Evolutionary conservation across 106 monocot genomes (phyloP).

Genomic region (Ottelia alismoides): DNA sequence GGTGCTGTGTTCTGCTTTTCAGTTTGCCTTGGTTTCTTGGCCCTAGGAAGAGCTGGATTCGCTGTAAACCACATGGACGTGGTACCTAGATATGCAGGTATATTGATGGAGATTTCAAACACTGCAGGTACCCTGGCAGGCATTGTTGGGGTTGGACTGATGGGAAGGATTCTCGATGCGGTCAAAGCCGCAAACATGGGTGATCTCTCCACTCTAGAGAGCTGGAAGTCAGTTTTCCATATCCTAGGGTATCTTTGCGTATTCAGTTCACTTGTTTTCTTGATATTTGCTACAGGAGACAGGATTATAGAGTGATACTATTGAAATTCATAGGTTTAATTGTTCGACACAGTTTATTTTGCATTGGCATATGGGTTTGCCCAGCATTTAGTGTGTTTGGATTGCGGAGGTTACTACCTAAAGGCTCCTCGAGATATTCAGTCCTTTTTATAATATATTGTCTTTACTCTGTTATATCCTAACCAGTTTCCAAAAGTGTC

Average conservation of each 20-base stretch:
- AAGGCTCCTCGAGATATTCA: too few species aligned
- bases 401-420: too few species aligned
- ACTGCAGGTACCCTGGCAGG: constrained; percentile 94
- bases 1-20: constrained; percentile 69
- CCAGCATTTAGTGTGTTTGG: too few species aligned
- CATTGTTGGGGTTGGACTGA: constrained; percentile 87
- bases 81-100: constrained; percentile 89
- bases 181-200: constrained; percentile 39
- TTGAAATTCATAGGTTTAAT: too few species aligned
- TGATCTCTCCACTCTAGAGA: constrained; percentile 48
- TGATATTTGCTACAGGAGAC: constrained; percentile 71
- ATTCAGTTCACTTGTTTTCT: constrained; percentile 67
- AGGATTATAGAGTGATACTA: constrained; percentile 65
- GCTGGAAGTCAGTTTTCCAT: constrained; percentile 77
- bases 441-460: too few species aligned
- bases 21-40: constrained; percentile 74
- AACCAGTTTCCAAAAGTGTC: too few species aligned
- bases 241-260: constrained; percentile 80
- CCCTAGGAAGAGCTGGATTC: constrained; percentile 91
- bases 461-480: too few species aligned
- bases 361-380: too few species aligned
- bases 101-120: constrained; percentile 96
- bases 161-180: constrained; percentile 68
- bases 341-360: too few species aligned
- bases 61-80: constrained; percentile 96